Evolutionary conservation across 1,139 yeast species (phyloP), one percentile per base, ranked within the genome.

Genomic region (Sugiyamaella sp.): DNA sequence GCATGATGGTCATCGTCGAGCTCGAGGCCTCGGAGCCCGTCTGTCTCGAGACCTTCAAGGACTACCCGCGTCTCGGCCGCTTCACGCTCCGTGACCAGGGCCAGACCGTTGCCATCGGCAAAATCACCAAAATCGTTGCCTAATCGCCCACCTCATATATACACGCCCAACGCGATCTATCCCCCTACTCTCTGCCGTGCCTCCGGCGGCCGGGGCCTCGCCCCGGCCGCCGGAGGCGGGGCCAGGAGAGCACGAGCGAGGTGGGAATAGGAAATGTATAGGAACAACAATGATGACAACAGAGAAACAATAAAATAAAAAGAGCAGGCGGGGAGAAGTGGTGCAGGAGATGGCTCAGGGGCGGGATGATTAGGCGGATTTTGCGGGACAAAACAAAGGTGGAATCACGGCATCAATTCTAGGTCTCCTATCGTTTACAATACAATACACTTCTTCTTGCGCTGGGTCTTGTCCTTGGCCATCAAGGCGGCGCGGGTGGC

Each of bases 51-150:
- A 86, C 95, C 51, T 93, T 86, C 71, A 84, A 79, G 61, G 95
- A 89, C 68, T 88, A 90, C 71, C 97, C 93, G 62, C 98, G 93
- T 75, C 81, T 93, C 67, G 99, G 99, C 71, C 86, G 99, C 74
- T 93, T 93, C 72, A 93, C 99, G 38, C 81, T 93, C 73, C 89
- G 99, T 80, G 99, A 93, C 74, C 98, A 93, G 77, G 99, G 99
- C 70, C 84, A 84, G 60, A 93, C 99, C 53, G 90, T 93, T 74
- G 99, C 99, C 62, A 95, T 93, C 74, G 99, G 99, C 75, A 91
- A 91, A 76, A 89, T 93, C 66, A 74, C 77, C 54, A 74, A 75
- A 67, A 64, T 75, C 52, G 57, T 74, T 44, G 64, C 62, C 39
- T 69, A 64, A 60, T 17, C 22, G 39, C 9, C 56, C 57, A 25